Conservation (phyloP, 352 stramenopile species). For the Phytophthora sansomeana region DNA sequence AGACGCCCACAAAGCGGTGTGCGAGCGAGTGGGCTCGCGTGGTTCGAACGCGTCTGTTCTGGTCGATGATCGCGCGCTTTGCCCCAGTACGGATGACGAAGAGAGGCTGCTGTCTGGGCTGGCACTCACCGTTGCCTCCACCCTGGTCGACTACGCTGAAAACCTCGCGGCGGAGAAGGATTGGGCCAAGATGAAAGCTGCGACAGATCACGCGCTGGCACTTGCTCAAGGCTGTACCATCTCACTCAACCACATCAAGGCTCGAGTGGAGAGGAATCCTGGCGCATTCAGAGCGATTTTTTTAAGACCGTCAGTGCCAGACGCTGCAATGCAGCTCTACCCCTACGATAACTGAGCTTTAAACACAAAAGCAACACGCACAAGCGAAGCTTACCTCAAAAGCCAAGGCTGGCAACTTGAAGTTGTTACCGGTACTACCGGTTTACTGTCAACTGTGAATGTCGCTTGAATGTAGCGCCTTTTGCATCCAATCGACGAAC, state of each 20-base stretch:
- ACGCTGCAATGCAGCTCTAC: too few species aligned
- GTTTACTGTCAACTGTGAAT: background rate
- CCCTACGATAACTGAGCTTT: too few species aligned
- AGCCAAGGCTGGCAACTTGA: conserved; percentile 3
- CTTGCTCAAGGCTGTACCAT: background rate
- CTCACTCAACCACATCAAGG: background rate
- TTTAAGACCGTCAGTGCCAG: too few species aligned
- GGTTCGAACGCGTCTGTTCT: background rate
- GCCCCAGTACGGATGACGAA: conserved; percentile 6
- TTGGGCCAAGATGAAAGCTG: background rate
- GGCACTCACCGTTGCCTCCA: conserved; percentile 1
- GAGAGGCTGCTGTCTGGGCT: conserved; percentile 1
- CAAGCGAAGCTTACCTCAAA: too few species aligned
- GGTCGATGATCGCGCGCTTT: background rate
- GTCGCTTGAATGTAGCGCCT: conserved; percentile 1
- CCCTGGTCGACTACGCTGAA: conserved; percentile 1
- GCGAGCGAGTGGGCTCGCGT: background rate
- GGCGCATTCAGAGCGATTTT: background rate
- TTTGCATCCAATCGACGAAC: background rate
- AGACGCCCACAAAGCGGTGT: conserved; percentile 1
- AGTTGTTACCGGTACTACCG: background rate
- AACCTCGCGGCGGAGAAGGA: background rate
- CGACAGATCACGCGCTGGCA: background rate
- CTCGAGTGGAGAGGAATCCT: background rate
- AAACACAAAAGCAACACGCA: background rate